These are phyloP conservation scores for Prunus dulcis DNA, from an alignment of 306 rosid species.

Conservation along the genomic window DNA sequence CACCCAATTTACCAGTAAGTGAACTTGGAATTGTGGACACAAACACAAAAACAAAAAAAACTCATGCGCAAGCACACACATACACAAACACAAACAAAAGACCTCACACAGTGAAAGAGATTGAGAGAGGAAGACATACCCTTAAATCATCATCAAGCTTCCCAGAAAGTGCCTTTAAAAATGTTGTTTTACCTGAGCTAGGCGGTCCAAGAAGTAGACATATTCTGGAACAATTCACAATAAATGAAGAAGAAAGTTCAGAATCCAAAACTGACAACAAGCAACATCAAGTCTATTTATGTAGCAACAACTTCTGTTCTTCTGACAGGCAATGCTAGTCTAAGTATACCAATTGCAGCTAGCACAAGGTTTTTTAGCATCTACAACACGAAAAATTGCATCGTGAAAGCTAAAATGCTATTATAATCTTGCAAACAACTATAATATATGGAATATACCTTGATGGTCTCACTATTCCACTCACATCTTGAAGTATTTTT, in stretches of 20 bases:
- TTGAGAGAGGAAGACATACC: conserved; percentile 32
- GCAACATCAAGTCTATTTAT: not conserved
- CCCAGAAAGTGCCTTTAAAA: conserved; percentile 59
- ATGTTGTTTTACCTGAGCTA: conserved; percentile 61
- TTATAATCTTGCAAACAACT: not conserved
- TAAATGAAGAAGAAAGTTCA: not conserved
- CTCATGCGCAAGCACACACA: not conserved
- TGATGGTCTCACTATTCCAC: conserved; percentile 60
- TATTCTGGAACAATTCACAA: conserved; percentile 37
- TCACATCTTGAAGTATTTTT: conserved; percentile 57
- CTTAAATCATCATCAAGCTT: conserved; percentile 46
- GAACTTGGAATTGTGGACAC: not conserved
- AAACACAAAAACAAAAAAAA: not conserved
- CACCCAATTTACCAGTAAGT: not conserved
- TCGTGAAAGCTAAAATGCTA: not conserved
- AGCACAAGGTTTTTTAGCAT: not conserved
- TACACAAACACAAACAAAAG: not conserved
- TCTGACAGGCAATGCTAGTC: not conserved
- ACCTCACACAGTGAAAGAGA: not conserved
- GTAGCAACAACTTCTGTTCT: too few species aligned
- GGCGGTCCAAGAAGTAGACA: conserved; percentile 75
- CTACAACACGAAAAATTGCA: not conserved
- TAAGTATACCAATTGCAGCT: not conserved
- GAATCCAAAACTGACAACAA: not conserved
- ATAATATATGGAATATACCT: conserved; percentile 31